Base-by-base conservation (phyloP, 2,329 filamentous ascomycete genomes). In the Cercospora citrullina region DNA sequence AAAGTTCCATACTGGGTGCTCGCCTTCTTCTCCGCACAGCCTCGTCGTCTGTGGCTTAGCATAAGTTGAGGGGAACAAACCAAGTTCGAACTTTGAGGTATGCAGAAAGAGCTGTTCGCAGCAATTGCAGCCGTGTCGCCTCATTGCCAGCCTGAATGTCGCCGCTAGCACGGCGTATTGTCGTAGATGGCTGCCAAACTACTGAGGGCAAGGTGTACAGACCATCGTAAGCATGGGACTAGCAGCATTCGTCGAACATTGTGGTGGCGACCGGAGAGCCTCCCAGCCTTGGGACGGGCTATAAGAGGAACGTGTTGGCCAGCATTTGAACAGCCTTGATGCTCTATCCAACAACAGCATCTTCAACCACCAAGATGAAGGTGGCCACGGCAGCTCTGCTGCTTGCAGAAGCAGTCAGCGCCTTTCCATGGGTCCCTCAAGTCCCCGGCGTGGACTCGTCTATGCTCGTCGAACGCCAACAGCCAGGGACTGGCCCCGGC, bases 371-470 rank as follows among this genome's bases (percentile, higher is more conserved):
- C 33, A 77, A 75, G 71, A 77, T 73, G 69, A 68, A 71, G 58
- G 64, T 71, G 39, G 68, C 69, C 14, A 45, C 72, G 36, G 55
- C 69, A 30, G 71, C 71, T 23, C 70, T 72, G 21, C 64, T 69
- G 59, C 66, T 72, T 53, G 45, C 62, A 65, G 65, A 58, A 67
- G 76, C 72, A 21, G 71, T 69, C n/a, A 71, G 70, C 36, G 79
- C 80, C 39, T 82, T 80, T 65, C 81, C 80, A 4, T 82, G 77
- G 68, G 79, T 82, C 4, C 73, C 76, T 8, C 66, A 78, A 8
- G 70, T 75, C 53, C 74, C 78, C 10, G 80, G 79, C 23, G 77
- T 82, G 16, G 78, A 81, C 64, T 76, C 76, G 4, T 76, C 72
- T 33, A 68, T 80, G 8, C 71, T 80, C 48, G 72, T 68, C 12